Evolutionary conservation across 352 stramenopile genomes (phyloP), one percentile per base, ranked within the genome.

Genomic region (Pythium rhizo-oryzae): DNA sequence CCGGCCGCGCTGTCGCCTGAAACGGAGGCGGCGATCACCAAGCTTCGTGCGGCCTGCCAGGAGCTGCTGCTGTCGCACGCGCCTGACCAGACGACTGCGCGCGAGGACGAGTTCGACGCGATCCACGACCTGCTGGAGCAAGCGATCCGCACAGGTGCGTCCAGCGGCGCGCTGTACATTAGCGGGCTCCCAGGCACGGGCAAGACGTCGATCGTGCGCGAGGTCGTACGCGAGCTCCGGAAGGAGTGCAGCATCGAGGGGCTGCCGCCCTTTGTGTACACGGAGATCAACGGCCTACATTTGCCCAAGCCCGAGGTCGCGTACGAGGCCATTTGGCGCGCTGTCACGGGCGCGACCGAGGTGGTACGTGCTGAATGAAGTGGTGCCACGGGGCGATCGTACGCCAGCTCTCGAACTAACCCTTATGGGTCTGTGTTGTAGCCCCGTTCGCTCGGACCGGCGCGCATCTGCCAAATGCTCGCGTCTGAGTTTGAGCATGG

Each of bases 201-300:
- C 39, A 92, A 92, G 69, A 92, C 82, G 12, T 87, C 82, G 28
- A 88, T 85, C 30, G 82, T 92, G 4, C 88, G 87, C 33, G 84
- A 92, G 51, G 80, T 91, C 30, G 77, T 92, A 19, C 78, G 78
- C 21, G 69, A 63, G 33, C 69, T 89, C 3, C 75, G 89, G 65
- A 58, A 47, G 4, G 66, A 87, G 65, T 63, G 76, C 24, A 70
- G 78, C 28, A 61, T 60, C 30, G 62, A 65, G 15, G 55, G 72
- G 12, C 55, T 91, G 33, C 76, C 74, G 30, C 68, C 76, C 21
- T 92, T 92, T 46, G 64, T 69, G 43, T 90, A 78, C 71, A 80
- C 87, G 44, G 84, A 92, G 43, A 78, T 92, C 21, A 92, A 92
- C 47, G 84, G 84, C 0, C 64, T 92, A 62, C 79, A 90, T 39